Percentiles rank a stretch among this genome's conserved stretches.
Evolutionary conservation across 23 red algal species (phyloP).

Genomic region (Gracilaria gracilis): DNA sequence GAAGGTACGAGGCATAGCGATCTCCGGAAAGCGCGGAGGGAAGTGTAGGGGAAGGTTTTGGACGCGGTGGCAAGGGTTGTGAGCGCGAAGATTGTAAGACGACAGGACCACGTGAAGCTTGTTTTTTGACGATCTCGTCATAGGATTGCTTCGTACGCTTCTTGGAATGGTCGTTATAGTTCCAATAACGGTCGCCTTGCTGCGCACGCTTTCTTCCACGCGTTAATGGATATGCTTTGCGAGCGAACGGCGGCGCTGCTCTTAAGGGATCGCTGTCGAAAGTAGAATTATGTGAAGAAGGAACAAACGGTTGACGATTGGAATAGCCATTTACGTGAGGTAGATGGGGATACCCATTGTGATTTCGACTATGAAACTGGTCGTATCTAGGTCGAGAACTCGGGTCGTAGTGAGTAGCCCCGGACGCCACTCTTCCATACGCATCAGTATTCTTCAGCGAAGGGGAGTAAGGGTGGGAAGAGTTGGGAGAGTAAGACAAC

Average conservation of each 20-base stretch:
- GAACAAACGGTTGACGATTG: constrained; percentile 37
- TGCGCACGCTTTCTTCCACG: constrained; percentile 29
- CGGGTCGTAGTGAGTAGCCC: background rate
- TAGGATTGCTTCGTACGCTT: constrained; percentile 32
- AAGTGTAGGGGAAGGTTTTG: constrained; percentile 18
- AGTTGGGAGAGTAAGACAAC: constrained; percentile 1
- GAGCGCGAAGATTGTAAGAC: constrained; percentile 3
- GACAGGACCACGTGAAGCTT: constrained; percentile 20
- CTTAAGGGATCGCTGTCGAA: constrained; percentile 33
- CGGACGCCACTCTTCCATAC: constrained; percentile 3
- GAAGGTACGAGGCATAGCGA: constrained; percentile 12
- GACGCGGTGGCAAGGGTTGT: constrained; percentile 20
- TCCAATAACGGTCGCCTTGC: constrained; percentile 37
- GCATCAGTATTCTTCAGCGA: background rate
- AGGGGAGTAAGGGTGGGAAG: constrained; percentile 8
- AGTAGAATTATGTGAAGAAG: constrained; percentile 17
- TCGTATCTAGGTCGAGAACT: constrained; percentile 30
- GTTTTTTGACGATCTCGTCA: constrained; percentile 17
- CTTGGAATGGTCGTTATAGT: constrained; percentile 25
- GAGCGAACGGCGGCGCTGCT: constrained; percentile 30
- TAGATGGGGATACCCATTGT: constrained; percentile 23
- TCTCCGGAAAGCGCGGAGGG: constrained; percentile 26
- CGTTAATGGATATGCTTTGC: background rate
- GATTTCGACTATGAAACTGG: constrained; percentile 24
- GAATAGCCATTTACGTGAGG: constrained; percentile 40